Base-by-base conservation (phyloP, 345 rosid species). In the Sisymbrium irio region DNA sequence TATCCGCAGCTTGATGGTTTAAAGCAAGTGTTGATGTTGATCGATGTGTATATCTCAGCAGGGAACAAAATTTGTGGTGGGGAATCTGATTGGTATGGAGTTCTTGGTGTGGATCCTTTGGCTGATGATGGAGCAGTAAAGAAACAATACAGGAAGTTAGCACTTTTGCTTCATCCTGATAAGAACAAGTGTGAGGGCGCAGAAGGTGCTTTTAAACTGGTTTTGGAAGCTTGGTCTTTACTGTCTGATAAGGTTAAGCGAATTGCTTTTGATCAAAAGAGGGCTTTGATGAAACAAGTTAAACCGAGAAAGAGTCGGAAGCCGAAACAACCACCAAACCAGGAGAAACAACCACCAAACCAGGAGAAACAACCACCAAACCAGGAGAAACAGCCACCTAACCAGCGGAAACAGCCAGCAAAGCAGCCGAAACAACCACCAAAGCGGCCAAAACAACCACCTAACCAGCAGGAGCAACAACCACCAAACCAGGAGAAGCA, bases 111-210 rank as follows among this genome's bases (percentile, higher is more conserved):
- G 11, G 84, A 76, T 68, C 87, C 92, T 2, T 78, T 54, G 70
- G 92, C 85, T 74, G 87, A 86, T 74, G 97, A 85, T 44, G 96
- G 84, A 4, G 53, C 69, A 3, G 80, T 88, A 7, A 85, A 79
- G 74, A 89, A 84, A 70, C 93, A 92, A 39, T 92, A 86, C 41
- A 81, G 78, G 72, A 89, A 82, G 82, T 78, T 90, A 40, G 93
- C 87, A 35, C 77, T 90, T 70, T 74, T 82, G 77, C 91, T 93
- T 69, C 98, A 89, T 65, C 98, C 98, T 33, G 96, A 93, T 75
- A 93, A 93, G 80, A 93, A 93, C 83, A 91, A 88, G 75, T 85
- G 81, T 42, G 50, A 83, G 14, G 97, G 98, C 39, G 88, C 92
- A 0, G 96, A 86, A 75, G 89, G 91, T 36, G 98, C 96, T 22